Evolutionary conservation across 2,329 filamentous ascomycete species (phyloP).

Genomic region (Sclerotinia nivalis): DNA sequence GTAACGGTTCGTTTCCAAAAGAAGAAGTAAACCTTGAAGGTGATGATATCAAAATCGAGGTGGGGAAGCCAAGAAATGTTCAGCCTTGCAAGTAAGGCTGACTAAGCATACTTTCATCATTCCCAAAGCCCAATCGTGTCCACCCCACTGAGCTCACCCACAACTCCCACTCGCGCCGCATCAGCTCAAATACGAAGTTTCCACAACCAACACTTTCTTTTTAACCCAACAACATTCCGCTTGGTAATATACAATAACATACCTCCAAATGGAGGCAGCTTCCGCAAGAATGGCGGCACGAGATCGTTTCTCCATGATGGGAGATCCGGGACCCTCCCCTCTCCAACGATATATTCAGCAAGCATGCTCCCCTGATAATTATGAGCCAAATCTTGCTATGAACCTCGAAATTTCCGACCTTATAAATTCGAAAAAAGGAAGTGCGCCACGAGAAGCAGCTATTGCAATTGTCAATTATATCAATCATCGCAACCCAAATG

Average conservation of each 20-base stretch:
- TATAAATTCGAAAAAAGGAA: constrained; percentile 96
- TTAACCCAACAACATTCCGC: not conserved
- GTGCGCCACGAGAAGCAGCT: constrained; percentile 90
- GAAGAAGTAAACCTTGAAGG: not conserved
- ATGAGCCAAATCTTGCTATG: constrained; percentile 93
- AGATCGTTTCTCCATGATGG: constrained; percentile 86
- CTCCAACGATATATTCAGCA: constrained; percentile 95
- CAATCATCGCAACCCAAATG: constrained; percentile 96
- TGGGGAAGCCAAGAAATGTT: constrained; percentile 18
- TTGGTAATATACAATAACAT: constrained; percentile 28
- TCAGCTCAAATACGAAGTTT: constrained; percentile 10
- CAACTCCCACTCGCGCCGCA: constrained; percentile 12
- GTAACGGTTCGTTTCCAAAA: not conserved
- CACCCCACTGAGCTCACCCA: constrained; percentile 19
- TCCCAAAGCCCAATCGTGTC: constrained; percentile 21
- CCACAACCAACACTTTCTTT: not conserved
- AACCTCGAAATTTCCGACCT: constrained; percentile 96
- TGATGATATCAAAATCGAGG: constrained; percentile 16
- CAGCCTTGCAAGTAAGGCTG: constrained; percentile 13
- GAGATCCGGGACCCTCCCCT: constrained; percentile 76
- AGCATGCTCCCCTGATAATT: constrained; percentile 95
- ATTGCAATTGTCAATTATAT: constrained; percentile 90
- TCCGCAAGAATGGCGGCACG: constrained; percentile 93
- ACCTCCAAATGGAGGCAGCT: constrained; percentile 77
- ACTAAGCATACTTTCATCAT: constrained; percentile 19